phyloP scores from a whole-genome alignment of 495 filamentous ascomycete genomes.

The Lepraria neglecta region DNA sequence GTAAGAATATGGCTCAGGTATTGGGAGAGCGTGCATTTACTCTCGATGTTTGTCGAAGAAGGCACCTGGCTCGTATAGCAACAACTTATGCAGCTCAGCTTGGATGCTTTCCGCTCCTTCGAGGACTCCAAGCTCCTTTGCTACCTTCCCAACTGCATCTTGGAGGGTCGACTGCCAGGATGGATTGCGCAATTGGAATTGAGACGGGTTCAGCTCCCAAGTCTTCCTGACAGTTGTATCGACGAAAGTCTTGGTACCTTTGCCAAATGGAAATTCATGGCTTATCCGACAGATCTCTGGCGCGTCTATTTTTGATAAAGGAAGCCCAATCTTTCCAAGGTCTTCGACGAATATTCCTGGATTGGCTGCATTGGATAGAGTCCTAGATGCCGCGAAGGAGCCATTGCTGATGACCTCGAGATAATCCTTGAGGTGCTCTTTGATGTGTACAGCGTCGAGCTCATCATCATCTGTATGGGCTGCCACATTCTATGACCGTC shows the following conservation, averaged over 20 bases:
- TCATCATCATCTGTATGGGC: too few species aligned
- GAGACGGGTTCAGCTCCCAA: constrained; percentile 43
- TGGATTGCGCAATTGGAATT: constrained; percentile 40
- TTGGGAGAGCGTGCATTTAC: constrained; percentile 3
- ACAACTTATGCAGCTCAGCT: constrained; percentile 49
- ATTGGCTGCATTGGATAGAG: constrained; percentile 7
- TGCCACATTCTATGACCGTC: too few species aligned
- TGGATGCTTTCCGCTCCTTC: not conserved
- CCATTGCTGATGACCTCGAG: constrained; percentile 2
- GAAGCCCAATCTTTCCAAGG: constrained; percentile 38
- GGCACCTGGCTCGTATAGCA: constrained; percentile 51
- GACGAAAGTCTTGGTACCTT: constrained; percentile 41
- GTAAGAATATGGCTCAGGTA: not conserved
- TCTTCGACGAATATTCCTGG: constrained; percentile 39
- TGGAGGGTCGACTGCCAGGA: constrained; percentile 27
- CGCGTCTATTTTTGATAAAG: constrained; percentile 39
- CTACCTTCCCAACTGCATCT: constrained; percentile 6
- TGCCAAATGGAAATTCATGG: constrained; percentile 43
- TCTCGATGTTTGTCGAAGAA: constrained; percentile 50
- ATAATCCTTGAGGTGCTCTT: not conserved
- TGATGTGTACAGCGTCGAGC: not conserved
- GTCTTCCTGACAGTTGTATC: constrained; percentile 45
- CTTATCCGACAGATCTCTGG: constrained; percentile 36
- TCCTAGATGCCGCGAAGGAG: constrained; percentile 9
- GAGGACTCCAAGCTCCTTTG: constrained; percentile 17